Conservation (phyloP, 2,329 filamentous ascomycete species). For the Parafenestella ontariensis region DNA sequence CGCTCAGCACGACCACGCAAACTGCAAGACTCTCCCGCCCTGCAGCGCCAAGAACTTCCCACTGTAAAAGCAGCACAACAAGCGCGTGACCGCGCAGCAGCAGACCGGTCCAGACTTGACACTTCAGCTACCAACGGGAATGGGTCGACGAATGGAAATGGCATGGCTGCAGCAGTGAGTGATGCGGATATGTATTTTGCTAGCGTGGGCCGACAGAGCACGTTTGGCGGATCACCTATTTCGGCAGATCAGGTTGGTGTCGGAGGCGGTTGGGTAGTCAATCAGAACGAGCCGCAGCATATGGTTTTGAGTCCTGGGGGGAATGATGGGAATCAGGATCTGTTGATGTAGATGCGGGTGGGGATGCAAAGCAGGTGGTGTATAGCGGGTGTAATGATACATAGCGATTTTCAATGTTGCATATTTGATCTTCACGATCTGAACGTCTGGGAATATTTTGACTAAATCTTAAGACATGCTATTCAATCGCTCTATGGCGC, state of each 20-base stretch:
- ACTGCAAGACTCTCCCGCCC: conserved; percentile 80
- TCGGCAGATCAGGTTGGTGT: conserved; percentile 34
- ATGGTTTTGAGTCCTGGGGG: conserved; percentile 38
- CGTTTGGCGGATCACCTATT: conserved; percentile 45
- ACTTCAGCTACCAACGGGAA: conserved; percentile 34
- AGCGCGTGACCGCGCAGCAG: conserved; percentile 41
- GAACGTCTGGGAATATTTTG: too few species aligned
- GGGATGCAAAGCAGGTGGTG: background rate
- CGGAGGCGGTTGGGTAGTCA: conserved; percentile 47
- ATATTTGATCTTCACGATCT: background rate
- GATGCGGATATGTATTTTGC: conserved; percentile 93
- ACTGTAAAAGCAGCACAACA: conserved; percentile 58
- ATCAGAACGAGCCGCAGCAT: conserved; percentile 43
- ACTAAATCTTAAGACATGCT: too few species aligned
- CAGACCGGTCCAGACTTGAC: conserved; percentile 40
- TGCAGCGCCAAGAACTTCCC: conserved; percentile 75
- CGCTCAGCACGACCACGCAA: conserved; percentile 81
- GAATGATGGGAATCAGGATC: conserved; percentile 40
- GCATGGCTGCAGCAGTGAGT: conserved; percentile 74
- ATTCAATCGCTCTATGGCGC: too few species aligned
- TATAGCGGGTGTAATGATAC: background rate
- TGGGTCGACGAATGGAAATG: conserved; percentile 40
- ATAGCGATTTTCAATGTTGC: background rate
- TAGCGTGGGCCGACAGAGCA: conserved; percentile 54
- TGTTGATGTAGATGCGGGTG: conserved; percentile 28